Base-by-base conservation (phyloP, 2,329 filamentous ascomycete genomes). In the Claviceps sp. region DNA sequence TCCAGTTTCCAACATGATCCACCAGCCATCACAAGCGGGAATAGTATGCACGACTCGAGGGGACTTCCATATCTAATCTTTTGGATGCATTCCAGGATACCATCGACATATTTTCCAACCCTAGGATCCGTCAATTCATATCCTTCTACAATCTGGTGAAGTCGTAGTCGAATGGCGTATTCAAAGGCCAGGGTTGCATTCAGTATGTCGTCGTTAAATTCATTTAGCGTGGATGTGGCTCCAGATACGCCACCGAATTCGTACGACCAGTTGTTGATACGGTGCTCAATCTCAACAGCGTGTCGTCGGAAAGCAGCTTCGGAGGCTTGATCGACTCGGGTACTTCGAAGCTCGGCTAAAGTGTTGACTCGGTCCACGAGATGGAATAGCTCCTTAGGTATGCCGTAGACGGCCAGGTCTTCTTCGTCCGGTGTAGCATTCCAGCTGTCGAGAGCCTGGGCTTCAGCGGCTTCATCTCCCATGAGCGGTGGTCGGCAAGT, bases 71-170 rank as follows among this genome's bases (percentile, higher is more conserved):
- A 72, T 2, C 67, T 67, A 18, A 72, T 66, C 18, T 62, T 60
- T 55, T 71, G 64, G 3, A 67, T 63, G 2, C 65, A 58, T 2
- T 68, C 60, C 0, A 72, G 52, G 36, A 72, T 72, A 2, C 54
- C 59, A 1, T 59, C 53, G 16, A 72, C 63, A 30, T 62, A 62
- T 30, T 58, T 56, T 16, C 61, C 59, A 3, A 70, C 67, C 34
- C 62, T 63, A 3, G 62, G 57, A 44, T 71, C 63, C 9, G 58
- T 52, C 9, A 67, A 54, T 24, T 66, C 63, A 54, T 72, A 72
- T 1, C 70, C 70, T 46, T 72, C 66, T 11, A 70, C 65, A 34
- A 72, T 65, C 54, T 72, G 68, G 56, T 72, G 67, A 18, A 72
- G 61, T 8, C 69, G 63, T 18, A 72, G 59, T 8, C 67, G 63